Evolutionary conservation across 768 basidiomycete genomes (phyloP).

Genomic region (Mrakia hoshinonis): DNA sequence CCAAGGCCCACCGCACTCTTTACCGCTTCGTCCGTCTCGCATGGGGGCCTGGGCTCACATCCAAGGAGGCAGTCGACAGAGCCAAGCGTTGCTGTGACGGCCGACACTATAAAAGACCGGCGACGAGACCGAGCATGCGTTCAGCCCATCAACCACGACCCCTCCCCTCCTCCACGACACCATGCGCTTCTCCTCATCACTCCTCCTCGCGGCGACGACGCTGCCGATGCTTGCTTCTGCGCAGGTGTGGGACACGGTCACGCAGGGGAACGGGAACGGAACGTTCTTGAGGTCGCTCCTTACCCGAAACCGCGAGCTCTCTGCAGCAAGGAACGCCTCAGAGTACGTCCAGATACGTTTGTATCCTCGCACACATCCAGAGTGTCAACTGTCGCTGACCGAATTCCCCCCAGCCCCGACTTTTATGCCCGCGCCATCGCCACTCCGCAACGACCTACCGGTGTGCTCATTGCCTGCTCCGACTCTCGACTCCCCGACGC

Average conservation of each 20-base stretch:
- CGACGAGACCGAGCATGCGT: no score
- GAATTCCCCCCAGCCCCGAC: no score
- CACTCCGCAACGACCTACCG: background rate
- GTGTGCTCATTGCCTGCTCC: background rate
- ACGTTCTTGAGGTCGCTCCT: background rate
- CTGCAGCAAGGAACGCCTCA: background rate
- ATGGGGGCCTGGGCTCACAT: no score
- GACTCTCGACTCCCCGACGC: background rate
- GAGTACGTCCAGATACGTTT: background rate
- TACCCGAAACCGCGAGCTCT: background rate
- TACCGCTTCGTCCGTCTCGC: no score
- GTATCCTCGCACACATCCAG: no score
- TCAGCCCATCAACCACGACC: no score
- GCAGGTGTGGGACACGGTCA: background rate
- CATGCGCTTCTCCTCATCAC: background rate
- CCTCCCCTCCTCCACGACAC: no score
- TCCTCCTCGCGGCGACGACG: background rate
- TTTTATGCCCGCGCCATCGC: slow-evolving; percentile 8
- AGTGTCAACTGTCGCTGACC: no score
- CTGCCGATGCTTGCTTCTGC: background rate
- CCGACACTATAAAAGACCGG: no score
- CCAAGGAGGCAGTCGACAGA: no score
- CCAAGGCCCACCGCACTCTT: background rate
- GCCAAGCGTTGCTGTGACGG: no score
- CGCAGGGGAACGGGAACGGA: background rate